These are phyloP conservation scores for Davidsoniella virescens DNA, from an alignment of 2,329 filamentous ascomycete species.

Conservation along the genomic window DNA sequence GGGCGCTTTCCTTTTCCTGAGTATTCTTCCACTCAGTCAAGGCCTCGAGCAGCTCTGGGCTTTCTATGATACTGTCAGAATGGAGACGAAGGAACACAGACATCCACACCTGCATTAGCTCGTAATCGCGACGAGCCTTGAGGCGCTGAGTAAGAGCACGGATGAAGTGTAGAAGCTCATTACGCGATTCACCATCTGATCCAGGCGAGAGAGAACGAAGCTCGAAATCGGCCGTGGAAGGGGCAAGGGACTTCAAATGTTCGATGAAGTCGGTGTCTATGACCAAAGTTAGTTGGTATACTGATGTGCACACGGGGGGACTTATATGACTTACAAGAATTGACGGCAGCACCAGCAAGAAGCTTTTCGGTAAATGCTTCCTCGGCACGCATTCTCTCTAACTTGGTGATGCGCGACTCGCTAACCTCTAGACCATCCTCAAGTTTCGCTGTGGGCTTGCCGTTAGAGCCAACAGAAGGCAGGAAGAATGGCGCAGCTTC, in stretches of 20 bases:
- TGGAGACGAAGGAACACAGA: conserved; percentile 77
- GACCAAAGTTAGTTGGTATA: conserved; percentile 13
- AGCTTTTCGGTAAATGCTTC: conserved; percentile 43
- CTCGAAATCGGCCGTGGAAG: conserved; percentile 76
- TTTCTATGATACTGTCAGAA: conserved; percentile 38
- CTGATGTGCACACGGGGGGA: conserved; percentile 1
- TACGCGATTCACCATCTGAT: conserved; percentile 28
- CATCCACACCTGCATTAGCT: conserved; percentile 96
- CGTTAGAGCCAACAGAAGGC: conserved; percentile 37
- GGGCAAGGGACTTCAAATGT: conserved; percentile 65
- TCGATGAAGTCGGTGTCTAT: conserved; percentile 51
- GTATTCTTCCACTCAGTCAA: conserved; percentile 55
- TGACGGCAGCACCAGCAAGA: conserved; percentile 33
- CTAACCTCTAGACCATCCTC: conserved; percentile 23
- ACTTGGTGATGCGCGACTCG: conserved; percentile 51
- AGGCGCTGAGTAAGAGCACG: conserved; percentile 60
- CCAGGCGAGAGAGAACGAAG: conserved; percentile 57
- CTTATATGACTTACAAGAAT: conserved; percentile 38
- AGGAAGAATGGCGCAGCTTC: conserved; percentile 95
- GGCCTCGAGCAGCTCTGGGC: conserved; percentile 35
- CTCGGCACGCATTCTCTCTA: conserved; percentile 42
- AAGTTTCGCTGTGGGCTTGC: conserved; percentile 19
- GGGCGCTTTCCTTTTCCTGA: conserved; percentile 53
- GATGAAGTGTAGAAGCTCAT: conserved; percentile 69
- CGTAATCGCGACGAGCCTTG: conserved; percentile 61